Evolutionary conservation across 2,329 filamentous ascomycete species (phyloP).

Genomic region (Cadophora malorum): DNA sequence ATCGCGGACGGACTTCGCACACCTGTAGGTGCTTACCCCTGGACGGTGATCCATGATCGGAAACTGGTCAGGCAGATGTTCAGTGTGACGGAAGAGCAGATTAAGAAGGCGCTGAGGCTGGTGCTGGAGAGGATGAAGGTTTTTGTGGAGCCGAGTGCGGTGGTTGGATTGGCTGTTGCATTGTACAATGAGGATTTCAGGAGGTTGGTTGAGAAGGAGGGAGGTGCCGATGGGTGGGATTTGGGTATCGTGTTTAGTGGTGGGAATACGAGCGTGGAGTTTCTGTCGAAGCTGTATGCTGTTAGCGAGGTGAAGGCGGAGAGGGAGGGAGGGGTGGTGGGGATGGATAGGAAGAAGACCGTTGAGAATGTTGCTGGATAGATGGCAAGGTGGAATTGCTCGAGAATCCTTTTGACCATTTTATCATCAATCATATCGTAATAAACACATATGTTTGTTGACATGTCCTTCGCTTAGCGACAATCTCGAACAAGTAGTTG

Average conservation of each 20-base stretch:
- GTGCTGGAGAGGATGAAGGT: conserved; percentile 90
- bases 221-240: conserved; percentile 76
- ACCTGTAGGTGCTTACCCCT: conserved; percentile 78
- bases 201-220: conserved; percentile 70
- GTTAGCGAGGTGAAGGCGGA: conserved; percentile 23
- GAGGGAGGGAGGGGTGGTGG: conserved; percentile 32
- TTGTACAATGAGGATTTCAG: conserved; percentile 88
- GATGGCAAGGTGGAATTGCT: background rate
- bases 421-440: too few species aligned
- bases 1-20: conserved; percentile 90
- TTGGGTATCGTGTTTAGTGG: conserved; percentile 66
- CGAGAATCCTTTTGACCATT: too few species aligned
- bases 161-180: conserved; percentile 81
- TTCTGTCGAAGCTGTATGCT: conserved; percentile 58
- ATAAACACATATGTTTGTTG: background rate
- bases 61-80: conserved; percentile 74
- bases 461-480: background rate
- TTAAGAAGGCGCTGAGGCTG: conserved; percentile 75
- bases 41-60: conserved; percentile 75
- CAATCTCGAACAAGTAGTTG: too few species aligned
- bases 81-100: conserved; percentile 82
- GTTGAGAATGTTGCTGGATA: conserved; percentile 38
- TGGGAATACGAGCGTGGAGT: conserved; percentile 64
- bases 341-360: conserved; percentile 32
- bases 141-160: conserved; percentile 86